phyloP scores from a whole-genome alignment of 371 early-diverging fungal species.

The Umbelopsis sp. region DNA sequence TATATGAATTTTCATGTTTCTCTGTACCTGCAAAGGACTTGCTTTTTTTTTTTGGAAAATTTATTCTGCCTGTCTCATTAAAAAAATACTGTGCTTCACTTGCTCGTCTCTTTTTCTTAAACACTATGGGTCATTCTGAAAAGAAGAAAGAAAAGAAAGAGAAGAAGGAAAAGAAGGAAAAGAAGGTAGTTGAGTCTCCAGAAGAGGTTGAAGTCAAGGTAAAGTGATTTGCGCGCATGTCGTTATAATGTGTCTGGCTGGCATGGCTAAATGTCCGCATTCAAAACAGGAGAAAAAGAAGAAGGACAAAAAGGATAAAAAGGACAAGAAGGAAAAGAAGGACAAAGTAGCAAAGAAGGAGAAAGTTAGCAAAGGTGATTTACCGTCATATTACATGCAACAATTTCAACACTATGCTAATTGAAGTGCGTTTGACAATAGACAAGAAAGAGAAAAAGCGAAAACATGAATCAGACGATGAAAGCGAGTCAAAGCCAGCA shows the following conservation, averaged over 20 bases:
- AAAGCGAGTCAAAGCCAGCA: background rate
- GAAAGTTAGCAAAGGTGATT: background rate
- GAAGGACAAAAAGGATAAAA: conserved; percentile 21
- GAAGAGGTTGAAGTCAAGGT: conserved; percentile 20
- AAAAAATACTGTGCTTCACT: background rate
- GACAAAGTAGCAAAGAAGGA: conserved; percentile 15
- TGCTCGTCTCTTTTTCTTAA: background rate
- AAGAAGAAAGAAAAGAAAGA: conserved; percentile 21
- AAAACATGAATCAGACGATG: conserved; percentile 24
- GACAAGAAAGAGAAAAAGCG: conserved; percentile 27
- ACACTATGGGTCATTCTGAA: conserved; percentile 5
- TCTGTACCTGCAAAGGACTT: background rate
- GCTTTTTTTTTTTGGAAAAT: background rate
- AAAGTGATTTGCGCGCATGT: conserved; percentile 17
- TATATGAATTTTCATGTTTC: background rate
- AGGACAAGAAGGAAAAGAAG: conserved; percentile 21
- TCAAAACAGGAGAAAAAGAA: conserved; percentile 21
- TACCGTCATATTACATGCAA: no score
- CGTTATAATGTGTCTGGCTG: conserved; percentile 11
- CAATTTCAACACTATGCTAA: background rate
- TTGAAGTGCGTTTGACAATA: background rate
- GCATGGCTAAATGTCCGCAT: background rate
- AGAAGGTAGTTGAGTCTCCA: conserved; percentile 21
- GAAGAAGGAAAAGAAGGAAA: conserved; percentile 16
- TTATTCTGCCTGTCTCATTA: background rate